Percentiles rank a stretch among this genome's conserved stretches.
These are phyloP conservation scores for Trichosporon coremiiforme DNA, from an alignment of 1,284 basidiomycete genomes.

Conservation along the genomic window DNA sequence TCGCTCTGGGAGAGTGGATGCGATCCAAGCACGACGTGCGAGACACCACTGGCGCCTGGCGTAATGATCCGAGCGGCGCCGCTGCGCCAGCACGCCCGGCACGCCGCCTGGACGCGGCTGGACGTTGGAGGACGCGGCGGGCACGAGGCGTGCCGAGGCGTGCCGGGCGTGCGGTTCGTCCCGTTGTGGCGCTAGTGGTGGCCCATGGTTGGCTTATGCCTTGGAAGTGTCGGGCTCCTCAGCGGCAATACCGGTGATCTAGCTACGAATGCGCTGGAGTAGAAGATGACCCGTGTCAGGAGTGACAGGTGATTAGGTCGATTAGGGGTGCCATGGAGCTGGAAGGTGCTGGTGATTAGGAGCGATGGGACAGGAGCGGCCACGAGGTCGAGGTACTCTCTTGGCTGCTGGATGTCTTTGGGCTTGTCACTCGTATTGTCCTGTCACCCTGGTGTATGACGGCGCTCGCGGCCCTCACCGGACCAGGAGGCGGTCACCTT, in stretches of 20 bases:
- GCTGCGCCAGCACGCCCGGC: neutral
- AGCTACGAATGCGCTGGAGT: too few species aligned
- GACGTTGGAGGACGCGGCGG: neutral
- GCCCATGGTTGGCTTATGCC: neutral
- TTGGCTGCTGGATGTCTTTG: neutral
- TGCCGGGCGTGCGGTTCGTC: constrained; percentile 4
- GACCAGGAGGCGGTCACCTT: neutral
- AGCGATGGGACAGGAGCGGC: too few species aligned
- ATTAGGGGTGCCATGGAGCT: too few species aligned
- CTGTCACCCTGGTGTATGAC: neutral
- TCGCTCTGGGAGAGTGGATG: neutral
- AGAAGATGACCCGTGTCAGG: neutral
- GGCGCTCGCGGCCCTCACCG: neutral
- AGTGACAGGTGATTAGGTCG: too few species aligned
- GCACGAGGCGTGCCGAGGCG: constrained; percentile 10
- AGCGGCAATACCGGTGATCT: too few species aligned
- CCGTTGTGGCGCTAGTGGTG: neutral
- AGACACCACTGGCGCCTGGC: neutral
- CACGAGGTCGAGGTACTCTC: too few species aligned
- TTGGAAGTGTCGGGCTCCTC: too few species aligned
- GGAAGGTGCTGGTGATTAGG: neutral
- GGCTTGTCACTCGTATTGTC: neutral
- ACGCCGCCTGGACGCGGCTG: too few species aligned
- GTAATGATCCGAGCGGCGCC: constrained; percentile 9
- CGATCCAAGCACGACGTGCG: neutral